Base-by-base conservation (phyloP, 2,329 filamentous ascomycete species). In the Scedosporium boydii region DNA sequence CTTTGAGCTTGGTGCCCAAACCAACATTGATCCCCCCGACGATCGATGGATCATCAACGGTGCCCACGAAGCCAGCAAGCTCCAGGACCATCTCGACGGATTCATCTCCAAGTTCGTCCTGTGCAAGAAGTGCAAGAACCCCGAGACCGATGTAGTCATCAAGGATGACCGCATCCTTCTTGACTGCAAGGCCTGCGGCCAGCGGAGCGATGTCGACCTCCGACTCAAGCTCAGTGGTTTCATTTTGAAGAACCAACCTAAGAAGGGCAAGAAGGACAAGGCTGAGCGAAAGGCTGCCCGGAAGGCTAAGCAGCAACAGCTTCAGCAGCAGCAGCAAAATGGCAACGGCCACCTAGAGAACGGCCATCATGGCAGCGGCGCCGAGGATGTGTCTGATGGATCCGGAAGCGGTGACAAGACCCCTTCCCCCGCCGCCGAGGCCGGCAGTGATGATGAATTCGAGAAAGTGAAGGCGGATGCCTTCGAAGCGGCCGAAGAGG, bases 41-140 rank as follows among this genome's bases (percentile, higher is more conserved):
- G 95, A 99, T 76, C 95, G 95, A 75, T 99, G 95, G 93, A 99
- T 99, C 80, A 98, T 99, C 85, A 99, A 99, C 80, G 95, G 95
- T 74, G 91, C 93, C 68, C 95, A 99, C 75, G 95, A 99, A 69
- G 87, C 93, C 66, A 80, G 83, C 76, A 98, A 98, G 83, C 89
- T 99, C 58, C 95, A 99, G 82, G 95, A 98, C 75, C 93, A 97
- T 71, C 90, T 99, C 58, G 93, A 98, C 75, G 93, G 93, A 70
- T 99, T 99, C 85, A 99, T 99, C 80, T 85, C 88, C 82, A 96
- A 91, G 80, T 99, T 98, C 69, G 95, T 99, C 71, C 92, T 99
- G 67, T 99, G 95, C 90, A 96, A 96, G 82, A 93, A 96, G 77
- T 99, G 95, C 88, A 96, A 96, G 87, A 99, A 99, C 77, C 95